A percentile compares a stretch with the other conserved stretches of the same genome.
Evolutionary conservation across 352 stramenopile species (phyloP).

Genomic region (Phytopythium aichiense): DNA sequence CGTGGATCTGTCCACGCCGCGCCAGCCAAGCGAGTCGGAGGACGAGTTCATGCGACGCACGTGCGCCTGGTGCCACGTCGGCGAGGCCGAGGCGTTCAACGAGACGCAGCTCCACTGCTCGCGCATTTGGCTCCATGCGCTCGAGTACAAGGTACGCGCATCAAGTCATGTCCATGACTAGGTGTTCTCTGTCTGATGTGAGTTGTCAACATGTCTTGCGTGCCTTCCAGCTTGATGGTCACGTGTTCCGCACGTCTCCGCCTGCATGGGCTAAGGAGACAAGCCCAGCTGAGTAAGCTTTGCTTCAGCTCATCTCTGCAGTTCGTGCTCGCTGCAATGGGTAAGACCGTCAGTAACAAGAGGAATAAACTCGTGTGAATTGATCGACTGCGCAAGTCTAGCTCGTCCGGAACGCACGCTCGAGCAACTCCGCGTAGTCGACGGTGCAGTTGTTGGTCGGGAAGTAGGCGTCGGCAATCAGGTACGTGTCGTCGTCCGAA

Average conservation of each 20-base stretch:
- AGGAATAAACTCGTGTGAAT: not conserved
- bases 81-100: conserved; percentile 66
- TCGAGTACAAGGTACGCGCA: conserved; percentile 78
- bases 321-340: not conserved
- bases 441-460: conserved; percentile 66
- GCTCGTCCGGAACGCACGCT: conserved; percentile 50
- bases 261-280: conserved; percentile 47
- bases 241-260: conserved; percentile 55
- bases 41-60: conserved; percentile 75
- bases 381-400: not conserved
- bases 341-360: not conserved
- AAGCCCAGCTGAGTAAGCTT: conserved; percentile 2
- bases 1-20: conserved; percentile 53
- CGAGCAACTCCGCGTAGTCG: conserved; percentile 64
- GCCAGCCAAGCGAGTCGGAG: conserved; percentile 54
- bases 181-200: not conserved
- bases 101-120: conserved; percentile 83
- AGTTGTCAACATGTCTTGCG: conserved; percentile 2
- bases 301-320: not conserved
- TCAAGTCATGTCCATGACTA: not conserved
- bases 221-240: conserved; percentile 50
- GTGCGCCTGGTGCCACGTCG: conserved; percentile 70
- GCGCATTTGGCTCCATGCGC: conserved; percentile 83
- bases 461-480: conserved; percentile 69
- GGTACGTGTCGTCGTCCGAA: conserved; percentile 69